phyloP scores from a whole-genome alignment of 352 stramenopile genomes.

The Peronospora destructor region DNA sequence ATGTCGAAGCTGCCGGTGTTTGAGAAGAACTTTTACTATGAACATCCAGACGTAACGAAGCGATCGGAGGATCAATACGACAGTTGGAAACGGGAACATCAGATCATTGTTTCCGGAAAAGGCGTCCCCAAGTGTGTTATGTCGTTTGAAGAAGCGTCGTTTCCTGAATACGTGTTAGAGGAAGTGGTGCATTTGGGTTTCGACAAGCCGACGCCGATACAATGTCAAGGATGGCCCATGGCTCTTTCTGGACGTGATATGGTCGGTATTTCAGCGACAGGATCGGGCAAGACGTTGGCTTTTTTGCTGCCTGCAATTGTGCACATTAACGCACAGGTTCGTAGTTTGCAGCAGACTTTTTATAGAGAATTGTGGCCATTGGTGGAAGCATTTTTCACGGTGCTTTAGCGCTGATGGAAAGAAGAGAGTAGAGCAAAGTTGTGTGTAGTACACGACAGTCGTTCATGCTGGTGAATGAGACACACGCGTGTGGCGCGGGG shows the following conservation, averaged over 20 bases:
- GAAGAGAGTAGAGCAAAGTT: conserved; percentile 22
- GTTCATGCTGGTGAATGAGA: conserved; percentile 19
- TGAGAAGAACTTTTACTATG: conserved; percentile 99
- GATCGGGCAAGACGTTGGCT: conserved; percentile 95
- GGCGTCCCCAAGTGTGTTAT: conserved; percentile 97
- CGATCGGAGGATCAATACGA: conserved; percentile 88
- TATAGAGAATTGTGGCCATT: conserved; percentile 14
- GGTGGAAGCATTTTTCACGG: conserved; percentile 15
- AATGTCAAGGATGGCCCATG: conserved; percentile 98
- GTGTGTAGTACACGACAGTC: conserved; percentile 20
- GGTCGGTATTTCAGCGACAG: conserved; percentile 97
- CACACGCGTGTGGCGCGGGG: conserved; percentile 18
- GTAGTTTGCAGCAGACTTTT: conserved; percentile 38
- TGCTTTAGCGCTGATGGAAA: conserved; percentile 24
- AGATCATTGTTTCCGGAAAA: conserved; percentile 92
- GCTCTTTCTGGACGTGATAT: conserved; percentile 96
- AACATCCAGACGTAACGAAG: conserved; percentile 96
- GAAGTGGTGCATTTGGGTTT: conserved; percentile 97
- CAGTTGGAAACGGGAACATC: conserved; percentile 88
- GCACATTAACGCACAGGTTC: conserved; percentile 99
- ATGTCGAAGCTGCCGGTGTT: conserved; percentile 92
- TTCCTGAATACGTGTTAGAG: conserved; percentile 95
- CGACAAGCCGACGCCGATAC: conserved; percentile 88
- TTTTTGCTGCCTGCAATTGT: conserved; percentile 99
- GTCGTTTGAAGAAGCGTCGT: conserved; percentile 91